Evolutionary conservation across 2,329 filamentous ascomycete species (phyloP).

Genomic region (Ceratocystis alfenasii): DNA sequence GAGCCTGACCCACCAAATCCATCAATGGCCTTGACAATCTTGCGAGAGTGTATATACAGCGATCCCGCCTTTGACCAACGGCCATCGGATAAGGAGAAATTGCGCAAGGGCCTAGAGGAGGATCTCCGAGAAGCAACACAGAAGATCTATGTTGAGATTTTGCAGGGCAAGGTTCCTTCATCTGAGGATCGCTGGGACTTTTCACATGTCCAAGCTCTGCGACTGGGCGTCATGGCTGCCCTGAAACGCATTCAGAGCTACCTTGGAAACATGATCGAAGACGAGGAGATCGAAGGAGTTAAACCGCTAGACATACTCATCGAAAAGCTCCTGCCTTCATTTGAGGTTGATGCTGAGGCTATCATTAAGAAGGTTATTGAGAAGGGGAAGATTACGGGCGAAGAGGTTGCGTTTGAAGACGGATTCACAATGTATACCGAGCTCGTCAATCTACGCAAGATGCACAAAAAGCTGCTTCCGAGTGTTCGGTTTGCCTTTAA

Average conservation of each 20-base stretch:
- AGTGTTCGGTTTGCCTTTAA: constrained; percentile 69
- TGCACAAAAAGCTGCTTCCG: constrained; percentile 65
- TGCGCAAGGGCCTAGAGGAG: constrained; percentile 13
- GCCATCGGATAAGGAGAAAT: constrained; percentile 50
- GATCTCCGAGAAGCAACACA: constrained; percentile 17
- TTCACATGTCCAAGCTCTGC: constrained; percentile 77
- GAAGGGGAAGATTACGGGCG: constrained; percentile 53
- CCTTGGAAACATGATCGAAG: constrained; percentile 46
- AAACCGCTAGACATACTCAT: constrained; percentile 58
- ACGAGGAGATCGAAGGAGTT: constrained; percentile 71
- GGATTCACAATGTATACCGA: constrained; percentile 90
- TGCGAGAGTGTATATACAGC: constrained; percentile 69
- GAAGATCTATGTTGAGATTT: constrained; percentile 63
- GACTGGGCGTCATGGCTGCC: constrained; percentile 72
- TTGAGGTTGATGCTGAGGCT: constrained; percentile 77
- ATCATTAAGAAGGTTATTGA: constrained; percentile 72
- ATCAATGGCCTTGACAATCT: constrained; percentile 63
- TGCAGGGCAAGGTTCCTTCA: constrained; percentile 69
- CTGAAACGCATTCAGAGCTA: constrained; percentile 90
- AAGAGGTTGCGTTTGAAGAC: constrained; percentile 77
- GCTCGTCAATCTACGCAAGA: constrained; percentile 68
- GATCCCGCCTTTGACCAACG: constrained; percentile 65
- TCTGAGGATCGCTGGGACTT: constrained; percentile 80
- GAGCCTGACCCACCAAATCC: constrained; percentile 76
- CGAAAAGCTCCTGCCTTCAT: constrained; percentile 73